Conservation (phyloP, 495 filamentous ascomycete genomes). For the Penicillium silybi region DNA sequence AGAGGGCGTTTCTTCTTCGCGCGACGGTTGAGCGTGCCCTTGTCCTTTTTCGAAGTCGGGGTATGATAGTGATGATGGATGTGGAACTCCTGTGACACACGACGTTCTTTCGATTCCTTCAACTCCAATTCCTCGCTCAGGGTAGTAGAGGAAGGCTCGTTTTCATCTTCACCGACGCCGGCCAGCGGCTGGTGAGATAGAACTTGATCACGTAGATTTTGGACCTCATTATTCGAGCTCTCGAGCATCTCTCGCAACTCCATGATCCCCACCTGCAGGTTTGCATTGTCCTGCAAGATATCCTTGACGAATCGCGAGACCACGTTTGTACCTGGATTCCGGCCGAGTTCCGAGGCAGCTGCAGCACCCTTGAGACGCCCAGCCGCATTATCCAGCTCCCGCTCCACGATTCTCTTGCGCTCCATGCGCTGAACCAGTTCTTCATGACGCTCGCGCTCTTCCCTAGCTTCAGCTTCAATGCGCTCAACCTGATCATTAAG, state of each 20-base stretch:
- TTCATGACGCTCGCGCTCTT: conserved; percentile 77
- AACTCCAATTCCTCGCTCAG: conserved; percentile 65
- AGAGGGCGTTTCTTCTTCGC: conserved; percentile 66
- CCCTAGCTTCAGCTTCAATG: conserved; percentile 78
- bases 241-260: conserved; percentile 89
- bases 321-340: conserved; percentile 57
- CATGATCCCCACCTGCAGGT: conserved; percentile 81
- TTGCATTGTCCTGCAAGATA: conserved; percentile 91
- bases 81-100: conserved; percentile 70
- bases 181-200: conserved; percentile 67
- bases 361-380: conserved; percentile 76
- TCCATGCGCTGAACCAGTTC: conserved; percentile 81
- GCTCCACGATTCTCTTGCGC: conserved; percentile 66
- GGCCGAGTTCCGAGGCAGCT: conserved; percentile 56
- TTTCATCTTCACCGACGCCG: conserved; percentile 29
- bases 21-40: conserved; percentile 45
- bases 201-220: conserved; percentile 80
- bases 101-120: conserved; percentile 42
- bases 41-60: conserved; percentile 53
- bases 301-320: conserved; percentile 94
- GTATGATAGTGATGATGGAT: conserved; percentile 92
- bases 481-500: conserved; percentile 83
- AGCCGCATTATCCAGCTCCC: conserved; percentile 70
- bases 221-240: conserved; percentile 91
- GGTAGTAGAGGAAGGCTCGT: conserved; percentile 35